These are phyloP conservation scores for Psilocybe azurescens DNA, from an alignment of 768 basidiomycete species.

Conservation along the genomic window DNA sequence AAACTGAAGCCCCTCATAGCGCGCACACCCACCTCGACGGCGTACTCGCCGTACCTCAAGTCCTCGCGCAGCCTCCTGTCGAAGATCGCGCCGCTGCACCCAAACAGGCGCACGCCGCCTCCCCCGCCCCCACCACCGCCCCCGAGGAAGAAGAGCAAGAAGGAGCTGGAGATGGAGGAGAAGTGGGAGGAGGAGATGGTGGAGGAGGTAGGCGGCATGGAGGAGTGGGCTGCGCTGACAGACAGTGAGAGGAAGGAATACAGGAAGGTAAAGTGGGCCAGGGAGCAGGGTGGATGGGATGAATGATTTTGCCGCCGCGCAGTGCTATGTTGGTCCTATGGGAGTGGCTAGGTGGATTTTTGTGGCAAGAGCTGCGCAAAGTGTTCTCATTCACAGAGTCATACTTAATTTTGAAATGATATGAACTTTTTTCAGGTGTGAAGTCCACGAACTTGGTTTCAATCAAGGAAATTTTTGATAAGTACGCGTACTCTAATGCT, in stretches of 20 bases:
- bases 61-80: slow-evolving; percentile 66
- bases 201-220: slow-evolving; percentile 74
- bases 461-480: too few relatives aligned
- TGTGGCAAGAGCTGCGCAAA: background rate
- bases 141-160: slow-evolving; percentile 80
- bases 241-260: slow-evolving; percentile 58
- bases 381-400: background rate
- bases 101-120: slow-evolving; percentile 74
- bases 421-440: too few relatives aligned
- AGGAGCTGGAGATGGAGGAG: slow-evolving; percentile 76
- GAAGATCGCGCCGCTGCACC: slow-evolving; percentile 77
- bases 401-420: background rate
- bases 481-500: too few relatives aligned
- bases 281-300: slow-evolving; percentile 66
- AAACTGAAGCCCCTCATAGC: slow-evolving; percentile 21
- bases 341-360: background rate
- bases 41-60: slow-evolving; percentile 72
- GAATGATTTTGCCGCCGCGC: slow-evolving; percentile 31
- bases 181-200: slow-evolving; percentile 82
- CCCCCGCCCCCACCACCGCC: slow-evolving; percentile 74
- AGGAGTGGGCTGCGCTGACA: slow-evolving; percentile 53
- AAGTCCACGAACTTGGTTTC: too few relatives aligned
- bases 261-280: slow-evolving; percentile 64
- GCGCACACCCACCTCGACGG: slow-evolving; percentile 27
- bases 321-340: background rate